Base-by-base conservation (phyloP, 2,329 filamentous ascomycete genomes). In the Albifimbria verrucaria region DNA sequence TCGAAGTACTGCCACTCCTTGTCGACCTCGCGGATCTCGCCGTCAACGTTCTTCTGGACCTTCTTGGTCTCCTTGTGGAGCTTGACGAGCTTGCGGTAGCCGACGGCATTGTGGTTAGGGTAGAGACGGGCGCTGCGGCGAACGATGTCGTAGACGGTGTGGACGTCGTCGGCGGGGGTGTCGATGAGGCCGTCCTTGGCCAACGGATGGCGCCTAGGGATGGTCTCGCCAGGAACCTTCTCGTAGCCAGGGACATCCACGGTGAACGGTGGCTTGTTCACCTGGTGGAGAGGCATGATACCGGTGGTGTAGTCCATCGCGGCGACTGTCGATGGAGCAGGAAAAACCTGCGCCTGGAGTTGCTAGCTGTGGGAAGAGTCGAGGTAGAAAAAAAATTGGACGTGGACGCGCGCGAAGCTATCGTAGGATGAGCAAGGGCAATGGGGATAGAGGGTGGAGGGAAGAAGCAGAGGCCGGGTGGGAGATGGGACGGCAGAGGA, bases 1-100 rank as follows among this genome's bases (percentile, higher is more conserved):
- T 96, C 92, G 62, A 90, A 95, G 73, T 86, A 95, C 50, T 87
- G 86, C 92, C 92, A 96, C 70, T 93, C 84, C 83, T 96, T 96
- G 58, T 95, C 89, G 28, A 94, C 84, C 74, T 92, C 83, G 59
- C 80, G 77, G 70, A 91, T 81, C 68, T 89, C 81, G 61, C 92
- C 92, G 65, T 95, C 89, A 53, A 96, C 77, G 49, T 90, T 80
- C 81, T 95, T 96, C 80, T 92, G 88, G 61, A 96, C 77, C 80
- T 91, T 94, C 78, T 93, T 96, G 62, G 82, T 87, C 78, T 96
- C 92, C 63, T 83, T 83, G 72, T 96, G 91, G 46, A 87, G 84
- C 71, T 87, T 79, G 72, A 96, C 71, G 53, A 96, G 80, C 69
- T 82, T 87, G 58, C 92, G 86, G 64, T 79, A 80, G 61, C 89